Conservation (phyloP, 129 eudicot genomes). For the Artemisia annua region DNA sequence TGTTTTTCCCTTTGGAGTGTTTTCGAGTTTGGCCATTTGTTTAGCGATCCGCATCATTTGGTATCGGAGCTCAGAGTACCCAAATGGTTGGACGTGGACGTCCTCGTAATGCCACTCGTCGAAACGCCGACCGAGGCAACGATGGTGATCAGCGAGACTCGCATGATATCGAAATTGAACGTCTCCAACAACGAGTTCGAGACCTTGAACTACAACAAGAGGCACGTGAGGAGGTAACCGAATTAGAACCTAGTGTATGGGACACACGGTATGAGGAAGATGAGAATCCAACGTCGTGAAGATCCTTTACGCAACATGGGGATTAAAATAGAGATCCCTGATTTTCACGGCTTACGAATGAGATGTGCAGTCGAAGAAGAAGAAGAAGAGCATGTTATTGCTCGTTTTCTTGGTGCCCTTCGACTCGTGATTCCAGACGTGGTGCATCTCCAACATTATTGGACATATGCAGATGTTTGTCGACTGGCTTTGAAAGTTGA, state of each 20-base stretch:
- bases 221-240: background rate
- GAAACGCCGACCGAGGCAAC: too few relatives aligned
- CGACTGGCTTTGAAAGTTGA: background rate
- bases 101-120: too few relatives aligned
- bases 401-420: background rate
- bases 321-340: too few relatives aligned
- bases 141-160: background rate
- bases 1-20: too few relatives aligned
- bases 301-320: too few relatives aligned
- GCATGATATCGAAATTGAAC: background rate
- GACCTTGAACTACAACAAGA: slow-evolving; percentile 4
- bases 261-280: background rate
- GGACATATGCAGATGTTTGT: background rate
- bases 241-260: background rate
- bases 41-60: too few relatives aligned
- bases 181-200: slow-evolving; percentile 12
- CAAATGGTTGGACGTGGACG: too few relatives aligned
- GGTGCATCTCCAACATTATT: background rate
- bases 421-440: background rate
- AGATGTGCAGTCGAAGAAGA: background rate
- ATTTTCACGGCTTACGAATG: background rate
- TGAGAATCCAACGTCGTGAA: too few relatives aligned
- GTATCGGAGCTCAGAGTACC: too few relatives aligned
- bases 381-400: background rate
- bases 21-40: too few relatives aligned